Base-by-base conservation (phyloP, 192 early-diverging fungal species). In the Podochytrium sp. region DNA sequence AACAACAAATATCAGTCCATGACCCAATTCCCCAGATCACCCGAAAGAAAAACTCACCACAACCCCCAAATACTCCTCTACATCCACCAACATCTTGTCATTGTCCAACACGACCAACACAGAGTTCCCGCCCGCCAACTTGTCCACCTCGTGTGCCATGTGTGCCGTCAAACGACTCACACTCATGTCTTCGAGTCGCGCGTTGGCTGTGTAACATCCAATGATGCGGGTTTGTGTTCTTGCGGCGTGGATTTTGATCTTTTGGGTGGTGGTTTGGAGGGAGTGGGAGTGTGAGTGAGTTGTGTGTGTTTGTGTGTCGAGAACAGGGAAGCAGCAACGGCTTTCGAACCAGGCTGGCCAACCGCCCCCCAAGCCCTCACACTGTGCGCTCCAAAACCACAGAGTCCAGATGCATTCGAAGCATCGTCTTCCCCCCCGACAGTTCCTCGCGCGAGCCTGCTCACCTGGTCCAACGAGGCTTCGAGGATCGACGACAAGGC, bases 401-500 rank as follows among this genome's bases (percentile, higher is more conserved):
- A n/a, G n/a, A n/a, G n/a, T n/a, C n/a, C n/a, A n/a, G n/a, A n/a
- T n/a, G n/a, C n/a, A n/a, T n/a, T n/a, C n/a, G n/a, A n/a, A n/a
- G n/a, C n/a, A n/a, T n/a, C n/a, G n/a, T n/a, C n/a, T n/a, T n/a
- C n/a, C n/a, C n/a, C n/a, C n/a, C n/a, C n/a, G n/a, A n/a, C n/a
- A n/a, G n/a, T n/a, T n/a, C n/a, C n/a, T n/a, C n/a, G n/a, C n/a
- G n/a, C n/a, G n/a, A n/a, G n/a, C n/a, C n/a, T 10, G 20, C 7
- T 20, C 52, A 90, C 91, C 85, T 94, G 93, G 59, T 94, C 90
- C 66, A 96, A 78, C 33, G 94, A 93, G 4, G 92, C 84, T 77
- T 96, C 93, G 12, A 93, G 83, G 88, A 94, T 92, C 53, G 94
- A 92, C 0, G 93, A 85, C 70, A 95, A 81, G 18, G 87, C 86